Percentiles rank a stretch among this genome's conserved stretches.
Evolutionary conservation across 345 rosid genomes (phyloP).

Genomic region (Erucastrum elatum): DNA sequence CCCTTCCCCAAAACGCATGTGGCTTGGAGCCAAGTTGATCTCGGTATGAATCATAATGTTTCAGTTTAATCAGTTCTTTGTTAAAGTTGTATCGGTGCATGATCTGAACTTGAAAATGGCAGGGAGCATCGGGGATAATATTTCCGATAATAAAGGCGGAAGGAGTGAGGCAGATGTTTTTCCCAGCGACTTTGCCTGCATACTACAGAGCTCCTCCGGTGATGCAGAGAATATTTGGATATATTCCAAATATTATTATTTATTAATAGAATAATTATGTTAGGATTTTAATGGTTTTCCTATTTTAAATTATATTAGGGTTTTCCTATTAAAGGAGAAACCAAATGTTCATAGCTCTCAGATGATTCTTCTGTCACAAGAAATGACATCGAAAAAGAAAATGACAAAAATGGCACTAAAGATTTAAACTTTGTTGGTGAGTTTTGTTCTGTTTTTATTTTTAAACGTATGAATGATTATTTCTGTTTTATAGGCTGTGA

Average conservation of each 20-base stretch:
- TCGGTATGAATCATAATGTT: conserved; percentile 33
- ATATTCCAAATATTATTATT: too few species aligned
- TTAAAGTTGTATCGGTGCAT: background rate
- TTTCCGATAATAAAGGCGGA: conserved; percentile 54
- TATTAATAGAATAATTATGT: too few species aligned
- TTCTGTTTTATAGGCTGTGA: conserved; percentile 1
- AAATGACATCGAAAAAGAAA: background rate
- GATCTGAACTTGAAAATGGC: background rate
- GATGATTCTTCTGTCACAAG: conserved; percentile 19
- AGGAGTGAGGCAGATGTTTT: conserved; percentile 55
- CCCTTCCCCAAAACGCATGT: conserved; percentile 51
- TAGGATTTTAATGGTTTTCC: too few species aligned
- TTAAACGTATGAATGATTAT: background rate
- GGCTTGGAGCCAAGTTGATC: conserved; percentile 51
- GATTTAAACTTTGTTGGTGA: background rate
- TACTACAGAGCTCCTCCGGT: conserved; percentile 49
- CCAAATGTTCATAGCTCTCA: conserved; percentile 29
- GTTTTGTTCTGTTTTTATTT: conserved; percentile 15
- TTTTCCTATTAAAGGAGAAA: conserved; percentile 22
- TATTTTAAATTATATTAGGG: too few species aligned
- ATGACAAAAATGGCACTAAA: background rate
- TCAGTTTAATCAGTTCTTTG: background rate
- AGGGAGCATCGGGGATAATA: conserved; percentile 56
- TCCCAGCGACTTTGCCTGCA: conserved; percentile 52
- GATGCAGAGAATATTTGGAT: too few species aligned